phyloP scores from a whole-genome alignment of 2,329 filamentous ascomycete genomes.

The Colletotrichum zoysiae region DNA sequence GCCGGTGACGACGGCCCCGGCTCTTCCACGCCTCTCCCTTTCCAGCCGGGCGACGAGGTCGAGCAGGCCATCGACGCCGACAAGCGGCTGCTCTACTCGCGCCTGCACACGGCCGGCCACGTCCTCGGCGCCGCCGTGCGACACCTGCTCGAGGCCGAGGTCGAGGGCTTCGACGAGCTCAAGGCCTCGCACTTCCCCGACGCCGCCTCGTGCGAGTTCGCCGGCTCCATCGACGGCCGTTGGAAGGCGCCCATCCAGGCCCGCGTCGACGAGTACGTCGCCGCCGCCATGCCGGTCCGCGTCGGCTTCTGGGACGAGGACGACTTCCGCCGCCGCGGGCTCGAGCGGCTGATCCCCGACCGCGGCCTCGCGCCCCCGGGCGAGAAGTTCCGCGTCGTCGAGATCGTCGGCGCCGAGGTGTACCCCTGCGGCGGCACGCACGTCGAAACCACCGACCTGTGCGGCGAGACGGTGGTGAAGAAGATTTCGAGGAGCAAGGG shows the following conservation, averaged over 20 bases:
- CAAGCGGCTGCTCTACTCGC: slow-evolving; percentile 73
- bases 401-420: slow-evolving; percentile 75
- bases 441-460: slow-evolving; percentile 70
- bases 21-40: slow-evolving; percentile 52
- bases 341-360: slow-evolving; percentile 69
- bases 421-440: slow-evolving; percentile 85
- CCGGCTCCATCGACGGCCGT: slow-evolving; percentile 73
- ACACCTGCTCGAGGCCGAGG: slow-evolving; percentile 63
- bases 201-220: slow-evolving; percentile 75
- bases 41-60: slow-evolving; percentile 59
- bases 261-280: slow-evolving; percentile 70
- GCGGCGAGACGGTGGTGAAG: slow-evolving; percentile 72
- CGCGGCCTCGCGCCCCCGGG: slow-evolving; percentile 58
- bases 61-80: slow-evolving; percentile 70
- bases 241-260: slow-evolving; percentile 73
- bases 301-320: slow-evolving; percentile 77
- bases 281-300: slow-evolving; percentile 67
- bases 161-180: slow-evolving; percentile 70
- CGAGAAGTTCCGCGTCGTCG: slow-evolving; percentile 74
- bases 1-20: slow-evolving; percentile 7
- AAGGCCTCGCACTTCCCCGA: slow-evolving; percentile 81
- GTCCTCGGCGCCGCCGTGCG: slow-evolving; percentile 77
- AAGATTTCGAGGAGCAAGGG: slow-evolving; percentile 77
- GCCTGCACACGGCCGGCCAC: slow-evolving; percentile 80
- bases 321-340: slow-evolving; percentile 66